Base-by-base conservation (phyloP, 495 filamentous ascomycete genomes). In the Pyrenula massariospora region DNA sequence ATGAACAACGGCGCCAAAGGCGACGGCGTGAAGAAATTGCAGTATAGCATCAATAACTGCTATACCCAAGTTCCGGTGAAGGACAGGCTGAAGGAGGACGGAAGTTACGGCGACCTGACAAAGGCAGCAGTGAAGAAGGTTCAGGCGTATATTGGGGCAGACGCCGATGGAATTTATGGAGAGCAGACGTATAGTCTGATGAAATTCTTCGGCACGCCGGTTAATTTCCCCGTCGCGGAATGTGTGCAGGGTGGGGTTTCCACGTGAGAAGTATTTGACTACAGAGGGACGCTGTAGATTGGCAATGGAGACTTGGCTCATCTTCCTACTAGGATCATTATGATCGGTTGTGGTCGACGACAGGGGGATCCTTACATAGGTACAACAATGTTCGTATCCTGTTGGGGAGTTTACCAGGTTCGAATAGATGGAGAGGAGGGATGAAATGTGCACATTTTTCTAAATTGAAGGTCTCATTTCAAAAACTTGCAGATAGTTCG, bases 1-100 rank as follows among this genome's bases (percentile, higher is more conserved):
- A 52, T 52, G 50, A 52, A 52, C 50, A 52, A 52, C 19, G 50
- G 50, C 10, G 50, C 50, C 8, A 24, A 52, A 52, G 50, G 50
- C 10, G 20, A 20, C 10, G 50, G 50, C 8, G 50, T 52, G 8
- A 8, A 52, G 8, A 19, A 8, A 5, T 24, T 52, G 19, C 50
- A 52, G 50, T 10, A 52, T 20, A 21, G 19, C 50, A 20, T 52
- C 10, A 52, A 52, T 19, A 52, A 52, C 50, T 52, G 50, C 50
- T 52, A 52, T 52, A 52, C 50, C 50, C 10, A 24, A 5, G 22
- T 8, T 20, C 8, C 19, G 8, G 19, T 21, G 50, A 24, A 52
- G n/a, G 20, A 52, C 5, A 42, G 31, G 31, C 20, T 52, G 19
- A 19, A 52, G 8, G 50, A 52, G 22, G 50, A 52, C 50, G 50